Conservation (phyloP, 2,329 filamentous ascomycete genomes). For the Xylariaceae sp. region DNA sequence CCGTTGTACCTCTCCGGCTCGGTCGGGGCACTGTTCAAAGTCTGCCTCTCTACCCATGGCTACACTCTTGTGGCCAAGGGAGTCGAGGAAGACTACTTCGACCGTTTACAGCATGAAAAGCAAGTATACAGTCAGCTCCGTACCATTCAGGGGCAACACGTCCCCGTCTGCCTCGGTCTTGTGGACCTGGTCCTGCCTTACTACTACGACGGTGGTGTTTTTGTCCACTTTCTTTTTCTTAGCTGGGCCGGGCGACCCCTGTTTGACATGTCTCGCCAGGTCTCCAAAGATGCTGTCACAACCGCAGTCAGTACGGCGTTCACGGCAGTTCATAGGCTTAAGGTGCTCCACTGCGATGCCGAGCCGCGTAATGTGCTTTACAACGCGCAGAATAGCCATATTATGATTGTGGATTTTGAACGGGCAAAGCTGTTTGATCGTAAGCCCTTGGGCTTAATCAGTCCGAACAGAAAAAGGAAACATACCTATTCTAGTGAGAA, state of each 20-base stretch:
- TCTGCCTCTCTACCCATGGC: conserved; percentile 25
- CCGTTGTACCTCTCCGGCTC: conserved; percentile 30
- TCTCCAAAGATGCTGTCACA: conserved; percentile 8
- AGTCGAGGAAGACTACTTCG: conserved; percentile 24
- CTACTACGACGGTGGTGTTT: conserved; percentile 30
- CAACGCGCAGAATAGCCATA: conserved; percentile 15
- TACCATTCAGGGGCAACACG: conserved; percentile 30
- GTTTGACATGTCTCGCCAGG: conserved; percentile 13
- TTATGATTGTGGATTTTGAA: conserved; percentile 35
- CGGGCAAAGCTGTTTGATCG: conserved; percentile 21
- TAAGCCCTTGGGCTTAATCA: conserved; percentile 21
- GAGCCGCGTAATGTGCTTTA: conserved; percentile 33
- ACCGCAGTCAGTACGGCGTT: conserved; percentile 9
- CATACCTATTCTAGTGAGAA: background rate
- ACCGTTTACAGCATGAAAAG: conserved; percentile 28
- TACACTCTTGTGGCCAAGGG: conserved; percentile 40
- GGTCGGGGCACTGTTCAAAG: conserved; percentile 35
- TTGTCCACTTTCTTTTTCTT: conserved; percentile 32
- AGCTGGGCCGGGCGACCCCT: conserved; percentile 31
- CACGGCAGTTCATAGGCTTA: conserved; percentile 11
- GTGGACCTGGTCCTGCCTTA: conserved; percentile 29
- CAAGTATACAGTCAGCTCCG: conserved; percentile 29
- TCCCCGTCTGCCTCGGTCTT: conserved; percentile 35
- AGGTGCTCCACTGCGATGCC: conserved; percentile 28
- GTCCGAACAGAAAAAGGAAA: conserved; percentile 23